Conservation (phyloP, 164 flowering plant species). For the Litsea cubeba region DNA sequence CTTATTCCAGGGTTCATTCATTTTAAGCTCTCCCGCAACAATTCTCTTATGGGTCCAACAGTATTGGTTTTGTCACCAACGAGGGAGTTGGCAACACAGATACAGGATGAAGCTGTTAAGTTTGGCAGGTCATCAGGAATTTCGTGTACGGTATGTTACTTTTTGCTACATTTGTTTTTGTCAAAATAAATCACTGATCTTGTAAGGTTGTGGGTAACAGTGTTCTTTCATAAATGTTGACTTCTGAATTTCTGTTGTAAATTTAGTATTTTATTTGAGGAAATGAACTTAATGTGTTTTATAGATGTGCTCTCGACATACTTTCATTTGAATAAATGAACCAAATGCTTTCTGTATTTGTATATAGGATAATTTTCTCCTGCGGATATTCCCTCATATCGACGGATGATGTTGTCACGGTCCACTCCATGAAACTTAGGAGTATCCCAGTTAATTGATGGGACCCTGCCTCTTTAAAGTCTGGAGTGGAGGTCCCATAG, state of each 20-base stretch:
- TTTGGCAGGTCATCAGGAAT: conserved; percentile 79
- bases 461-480: too few species aligned
- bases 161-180: background rate
- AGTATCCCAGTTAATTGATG: too few species aligned
- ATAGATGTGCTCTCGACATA: background rate
- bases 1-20: conserved; percentile 78
- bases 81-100: conserved; percentile 92
- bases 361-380: too few species aligned
- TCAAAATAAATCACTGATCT: background rate
- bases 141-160: conserved; percentile 59
- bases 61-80: conserved; percentile 88
- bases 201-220: background rate
- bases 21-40: conserved; percentile 50
- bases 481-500: too few species aligned
- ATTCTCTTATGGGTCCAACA: conserved; percentile 72
- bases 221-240: background rate
- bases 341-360: too few species aligned
- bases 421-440: too few species aligned
- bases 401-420: too few species aligned
- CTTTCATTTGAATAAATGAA: too few species aligned
- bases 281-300: background rate
- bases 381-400: too few species aligned
- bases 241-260: background rate
- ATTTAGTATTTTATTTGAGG: background rate
- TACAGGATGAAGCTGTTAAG: conserved; percentile 84